A percentile compares a stretch with the other conserved stretches of the same genome.
Evolutionary conservation across 2,329 filamentous ascomycete species (phyloP).

Genomic region (Neonectria punicea): DNA sequence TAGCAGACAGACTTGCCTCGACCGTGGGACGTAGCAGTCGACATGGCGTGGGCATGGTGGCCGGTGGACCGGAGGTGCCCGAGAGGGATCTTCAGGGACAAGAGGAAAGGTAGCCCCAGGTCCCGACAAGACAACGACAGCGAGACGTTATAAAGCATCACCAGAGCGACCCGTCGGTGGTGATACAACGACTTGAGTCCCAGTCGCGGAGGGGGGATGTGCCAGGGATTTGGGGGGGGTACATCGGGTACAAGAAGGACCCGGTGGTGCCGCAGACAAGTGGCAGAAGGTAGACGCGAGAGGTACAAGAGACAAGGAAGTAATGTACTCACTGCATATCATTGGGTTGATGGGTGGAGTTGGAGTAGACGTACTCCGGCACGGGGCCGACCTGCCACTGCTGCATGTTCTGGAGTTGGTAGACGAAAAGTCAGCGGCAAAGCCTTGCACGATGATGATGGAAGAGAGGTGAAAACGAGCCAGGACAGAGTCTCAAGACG

Average conservation of each 20-base stretch:
- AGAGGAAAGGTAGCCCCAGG: constrained; percentile 27
- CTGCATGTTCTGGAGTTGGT: constrained; percentile 63
- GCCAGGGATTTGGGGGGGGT: constrained; percentile 30
- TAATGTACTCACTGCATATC: constrained; percentile 68
- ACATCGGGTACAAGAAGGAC: constrained; percentile 33
- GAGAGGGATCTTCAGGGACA: constrained; percentile 20
- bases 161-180: constrained; percentile 29
- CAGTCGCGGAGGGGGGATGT: constrained; percentile 20
- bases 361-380: constrained; percentile 68
- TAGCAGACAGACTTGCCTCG: constrained; percentile 43
- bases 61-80: constrained; percentile 21
- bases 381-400: constrained; percentile 71
- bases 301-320: constrained; percentile 47
- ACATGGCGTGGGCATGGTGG: constrained; percentile 40
- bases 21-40: constrained; percentile 36
- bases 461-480: constrained; percentile 18
- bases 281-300: constrained; percentile 29
- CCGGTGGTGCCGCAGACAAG: constrained; percentile 31
- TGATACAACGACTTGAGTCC: constrained; percentile 38
- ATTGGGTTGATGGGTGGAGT: constrained; percentile 63
- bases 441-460: constrained; percentile 16
- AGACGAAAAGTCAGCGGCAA: constrained; percentile 40
- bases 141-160: constrained; percentile 36
- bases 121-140: constrained; percentile 29
- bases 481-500: constrained; percentile 24